Base-by-base conservation (phyloP, 192 early-diverging fungal genomes). In the Kappamyces sp. region DNA sequence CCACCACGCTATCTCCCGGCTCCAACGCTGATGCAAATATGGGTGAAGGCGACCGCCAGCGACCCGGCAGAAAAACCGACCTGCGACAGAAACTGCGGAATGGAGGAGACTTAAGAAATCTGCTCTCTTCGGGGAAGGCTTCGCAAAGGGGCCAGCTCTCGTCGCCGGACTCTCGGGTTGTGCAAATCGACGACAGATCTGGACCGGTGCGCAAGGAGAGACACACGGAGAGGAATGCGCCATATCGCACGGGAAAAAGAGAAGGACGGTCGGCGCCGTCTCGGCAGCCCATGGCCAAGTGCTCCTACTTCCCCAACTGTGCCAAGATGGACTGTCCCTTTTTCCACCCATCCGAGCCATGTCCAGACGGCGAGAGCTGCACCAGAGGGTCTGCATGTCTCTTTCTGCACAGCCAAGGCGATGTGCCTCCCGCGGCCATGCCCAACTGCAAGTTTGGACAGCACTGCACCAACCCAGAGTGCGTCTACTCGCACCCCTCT, bases 401-500 rank as follows among this genome's bases (percentile, higher is more conserved):
- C 9, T 55, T n/a, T 55, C 40, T 55, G 11, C 54, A 55, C 36
- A 6, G 45, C 14, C 22, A 22, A 22, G 22, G 22, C 22, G 22
- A 22, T 22, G 22, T 22, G 22, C 22, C 22, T 0, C 14, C n/a
- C 22, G 54, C 34, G 31, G 5, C 54, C 30, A 5, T 43, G 7
- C 14, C 29, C n/a, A 52, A 52, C 36, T 74, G 72, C 60, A 43
- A 49, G 15, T 74, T 61, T 39, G 66, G 64, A 36, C 63, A 50
- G 33, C 41, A 52, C 34, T 74, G 72, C 45, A 65, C 72, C 7
- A 57, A 60, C 30, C 47, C 66, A 36, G 67, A 70, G 4, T 75
- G 68, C 55, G 48, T 32, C 5, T 75, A 66, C 60, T 54, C 43
- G 29, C 73, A 75, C 63, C 68, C 68, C n/a, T 73, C 58, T 11